Evolutionary conservation across 495 filamentous ascomycete genomes (phyloP), one percentile per base, ranked within the genome.

Genomic region (Lentithecium fluviatile): DNA sequence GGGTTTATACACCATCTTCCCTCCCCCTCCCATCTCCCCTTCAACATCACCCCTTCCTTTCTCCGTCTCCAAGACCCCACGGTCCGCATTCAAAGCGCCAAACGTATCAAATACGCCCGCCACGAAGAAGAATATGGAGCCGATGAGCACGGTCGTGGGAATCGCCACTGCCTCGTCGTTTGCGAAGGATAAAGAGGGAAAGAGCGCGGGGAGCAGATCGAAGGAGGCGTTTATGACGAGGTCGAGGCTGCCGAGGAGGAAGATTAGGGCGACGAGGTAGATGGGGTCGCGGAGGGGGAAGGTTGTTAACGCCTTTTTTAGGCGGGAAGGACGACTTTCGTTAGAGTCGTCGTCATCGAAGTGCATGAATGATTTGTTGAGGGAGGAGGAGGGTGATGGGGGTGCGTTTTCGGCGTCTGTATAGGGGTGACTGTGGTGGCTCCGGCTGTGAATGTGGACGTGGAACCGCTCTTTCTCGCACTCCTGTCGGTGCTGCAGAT

Each of bases 171-270:
- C 42, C 19, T 55, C 45, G 20, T 56, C 43, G n/a, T 2, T 34
- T 23, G 48, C 45, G 45, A 62, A 62, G 10, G 7, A 13, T 6
- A 43, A 48, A 15, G 19, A 2, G 4, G 59, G 59, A 8, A 34
- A 12, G 8, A 36, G 29, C 2, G n/a, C 40, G 10, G 51, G 59
- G 23, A 62, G 59, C 0, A 62, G 29, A 12, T 56, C 59, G 59
- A 62, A 62, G 43, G 56, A 62, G 21, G 51, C 52, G 36, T 62
- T 56, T 6, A 62, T 29, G n/a, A 51, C 37, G 42, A 62, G 45
- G 34, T 49, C 52, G 11, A 62, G 43, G 21, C 43, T 50, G 12
- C 59, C 59, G 19, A 56, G 2, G 2, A 17, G 1, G 36, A 62
- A 62, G 42, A 50, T 40, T 29, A 62, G 17, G 43, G 59, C 51